phyloP scores from a whole-genome alignment of 352 stramenopile genomes.

The Globisporangium emineosum region DNA sequence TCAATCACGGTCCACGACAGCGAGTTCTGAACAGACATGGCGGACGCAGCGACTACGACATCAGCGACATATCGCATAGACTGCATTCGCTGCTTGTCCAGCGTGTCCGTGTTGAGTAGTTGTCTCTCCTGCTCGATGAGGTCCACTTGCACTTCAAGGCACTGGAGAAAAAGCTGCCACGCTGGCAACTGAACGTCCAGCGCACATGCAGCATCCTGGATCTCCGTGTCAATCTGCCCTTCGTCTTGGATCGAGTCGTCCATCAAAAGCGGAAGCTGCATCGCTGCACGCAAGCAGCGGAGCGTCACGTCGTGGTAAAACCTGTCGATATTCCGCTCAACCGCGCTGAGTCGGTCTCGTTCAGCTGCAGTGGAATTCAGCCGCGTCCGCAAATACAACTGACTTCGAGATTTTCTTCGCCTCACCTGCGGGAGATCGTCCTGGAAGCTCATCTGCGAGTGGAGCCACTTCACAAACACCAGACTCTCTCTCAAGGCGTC shows the following conservation, averaged over 20 bases:
- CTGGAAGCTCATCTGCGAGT: constrained; percentile 50
- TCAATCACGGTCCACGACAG: constrained; percentile 45
- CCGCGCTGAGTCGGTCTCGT: constrained; percentile 25
- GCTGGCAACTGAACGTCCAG: constrained; percentile 38
- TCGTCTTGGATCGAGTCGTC: constrained; percentile 41
- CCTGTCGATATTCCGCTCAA: constrained; percentile 41
- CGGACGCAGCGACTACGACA: constrained; percentile 35
- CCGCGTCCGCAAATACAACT: constrained; percentile 37
- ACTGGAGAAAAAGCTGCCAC: constrained; percentile 60
- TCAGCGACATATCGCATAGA: constrained; percentile 61
- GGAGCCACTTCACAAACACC: constrained; percentile 46
- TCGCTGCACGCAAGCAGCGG: constrained; percentile 34
- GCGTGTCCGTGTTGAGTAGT: constrained; percentile 23
- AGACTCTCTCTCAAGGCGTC: constrained; percentile 26
- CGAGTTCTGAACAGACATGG: constrained; percentile 37
- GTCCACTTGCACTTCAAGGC: constrained; percentile 53
- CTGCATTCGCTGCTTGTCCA: constrained; percentile 47
- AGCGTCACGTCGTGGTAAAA: constrained; percentile 60
- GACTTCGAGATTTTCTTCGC: constrained; percentile 32
- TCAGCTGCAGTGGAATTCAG: constrained; percentile 34
- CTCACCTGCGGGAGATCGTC: constrained; percentile 39
- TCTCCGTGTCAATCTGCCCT: constrained; percentile 40
- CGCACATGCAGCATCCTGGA: constrained; percentile 43
- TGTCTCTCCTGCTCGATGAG: constrained; percentile 45
- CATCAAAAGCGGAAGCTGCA: constrained; percentile 54